phyloP scores from a whole-genome alignment of 2,329 filamentous ascomycete species.

The Escovopsis sp. region DNA sequence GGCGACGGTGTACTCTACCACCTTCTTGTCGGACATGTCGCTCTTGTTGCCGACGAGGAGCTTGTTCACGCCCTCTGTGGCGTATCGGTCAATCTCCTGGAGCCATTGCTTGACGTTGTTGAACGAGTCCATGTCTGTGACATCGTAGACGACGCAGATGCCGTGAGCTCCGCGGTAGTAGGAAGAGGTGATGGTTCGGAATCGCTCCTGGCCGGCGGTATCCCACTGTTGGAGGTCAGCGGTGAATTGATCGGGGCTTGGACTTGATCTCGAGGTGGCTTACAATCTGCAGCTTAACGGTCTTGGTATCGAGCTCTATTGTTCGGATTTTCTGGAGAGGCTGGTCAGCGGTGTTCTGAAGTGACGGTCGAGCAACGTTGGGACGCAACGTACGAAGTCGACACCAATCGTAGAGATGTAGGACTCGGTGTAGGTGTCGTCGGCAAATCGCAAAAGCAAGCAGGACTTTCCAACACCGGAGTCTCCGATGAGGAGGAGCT shows the following conservation, averaged over 20 bases:
- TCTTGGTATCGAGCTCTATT: slow-evolving; percentile 98
- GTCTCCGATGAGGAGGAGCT: slow-evolving; percentile 99
- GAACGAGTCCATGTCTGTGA: slow-evolving; percentile 99
- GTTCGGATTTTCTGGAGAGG: slow-evolving; percentile 88
- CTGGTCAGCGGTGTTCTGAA: neutral
- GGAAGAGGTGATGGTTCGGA: slow-evolving; percentile 98
- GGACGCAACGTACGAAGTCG: slow-evolving; percentile 64
- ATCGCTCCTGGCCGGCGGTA: slow-evolving; percentile 96
- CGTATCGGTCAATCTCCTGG: slow-evolving; percentile 98
- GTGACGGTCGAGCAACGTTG: neutral
- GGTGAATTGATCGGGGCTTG: too few species aligned
- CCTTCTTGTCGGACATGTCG: slow-evolving; percentile 99
- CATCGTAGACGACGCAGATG: slow-evolving; percentile 99
- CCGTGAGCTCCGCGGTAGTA: slow-evolving; percentile 99
- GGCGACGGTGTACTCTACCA: slow-evolving; percentile 97
- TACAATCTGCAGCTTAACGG: slow-evolving; percentile 98
- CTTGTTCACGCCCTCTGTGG: slow-evolving; percentile 99
- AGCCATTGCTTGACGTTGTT: slow-evolving; percentile 99
- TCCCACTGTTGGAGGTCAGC: slow-evolving; percentile 58
- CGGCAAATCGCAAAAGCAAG: slow-evolving; percentile 91
- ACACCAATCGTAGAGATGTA: slow-evolving; percentile 99
- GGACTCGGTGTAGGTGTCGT: slow-evolving; percentile 98
- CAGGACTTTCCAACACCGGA: slow-evolving; percentile 99
- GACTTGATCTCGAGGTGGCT: slow-evolving; percentile 19
- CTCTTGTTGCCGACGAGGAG: slow-evolving; percentile 99